Percentiles rank a stretch among this genome's conserved stretches.
These are phyloP conservation scores for Sordaria brevicollis DNA, from an alignment of 495 filamentous ascomycete genomes.

Conservation along the genomic window DNA sequence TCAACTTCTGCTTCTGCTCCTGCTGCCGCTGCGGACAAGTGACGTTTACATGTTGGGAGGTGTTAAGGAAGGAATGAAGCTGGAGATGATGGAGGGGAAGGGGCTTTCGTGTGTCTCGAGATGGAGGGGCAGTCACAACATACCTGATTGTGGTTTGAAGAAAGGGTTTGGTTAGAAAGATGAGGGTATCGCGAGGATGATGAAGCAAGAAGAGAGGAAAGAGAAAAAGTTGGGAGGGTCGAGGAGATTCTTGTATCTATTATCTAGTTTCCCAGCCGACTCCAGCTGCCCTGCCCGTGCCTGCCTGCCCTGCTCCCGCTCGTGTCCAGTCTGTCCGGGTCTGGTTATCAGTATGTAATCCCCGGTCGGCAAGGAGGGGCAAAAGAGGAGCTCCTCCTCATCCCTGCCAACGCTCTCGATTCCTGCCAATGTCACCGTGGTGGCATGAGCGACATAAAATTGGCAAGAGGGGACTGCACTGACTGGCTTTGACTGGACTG, in stretches of 20 bases:
- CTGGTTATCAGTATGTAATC: not conserved
- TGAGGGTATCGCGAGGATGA: not conserved
- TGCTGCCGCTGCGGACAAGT: not conserved
- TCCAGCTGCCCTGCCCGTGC: not conserved
- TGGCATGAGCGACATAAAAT: constrained; percentile 30
- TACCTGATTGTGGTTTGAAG: not conserved
- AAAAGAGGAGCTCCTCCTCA: not conserved
- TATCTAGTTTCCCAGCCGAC: not conserved
- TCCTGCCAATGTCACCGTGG: constrained; percentile 6
- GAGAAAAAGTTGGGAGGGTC: not conserved
- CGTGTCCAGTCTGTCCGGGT: not conserved
- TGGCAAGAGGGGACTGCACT: constrained; percentile 8
- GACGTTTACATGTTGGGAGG: not conserved
- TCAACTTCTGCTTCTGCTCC: not conserved
- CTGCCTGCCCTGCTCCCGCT: too few relatives aligned
- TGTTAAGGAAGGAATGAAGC: not conserved
- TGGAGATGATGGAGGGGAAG: not conserved
- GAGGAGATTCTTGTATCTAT: not conserved
- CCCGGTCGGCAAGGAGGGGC: not conserved
- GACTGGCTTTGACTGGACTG: not conserved
- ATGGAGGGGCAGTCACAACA: not conserved
- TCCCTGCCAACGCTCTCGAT: not conserved
- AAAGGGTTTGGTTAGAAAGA: not conserved
- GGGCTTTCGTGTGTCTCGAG: not conserved
- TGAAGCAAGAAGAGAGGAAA: not conserved